phyloP scores from a whole-genome alignment of 1,284 basidiomycete species.

The Melampsora americana region DNA sequence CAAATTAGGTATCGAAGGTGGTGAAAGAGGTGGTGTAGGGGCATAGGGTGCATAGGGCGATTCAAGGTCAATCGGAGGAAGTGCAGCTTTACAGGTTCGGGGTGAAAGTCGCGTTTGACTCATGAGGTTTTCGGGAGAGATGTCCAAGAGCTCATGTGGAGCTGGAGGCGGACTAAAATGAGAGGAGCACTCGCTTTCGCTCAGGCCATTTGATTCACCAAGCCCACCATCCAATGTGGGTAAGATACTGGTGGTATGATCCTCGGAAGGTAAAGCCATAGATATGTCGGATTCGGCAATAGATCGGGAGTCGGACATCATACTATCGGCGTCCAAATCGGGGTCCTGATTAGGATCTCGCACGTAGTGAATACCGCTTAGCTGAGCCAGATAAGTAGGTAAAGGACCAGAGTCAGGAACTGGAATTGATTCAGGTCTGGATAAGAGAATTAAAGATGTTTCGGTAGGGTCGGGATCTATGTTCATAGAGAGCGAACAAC shows the following conservation, averaged over 20 bases:
- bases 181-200: not conserved
- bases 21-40: conserved; percentile 24
- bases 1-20: not conserved
- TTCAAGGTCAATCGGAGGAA: conserved; percentile 26
- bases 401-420: conserved; percentile 6
- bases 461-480: too few relatives aligned
- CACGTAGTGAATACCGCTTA: conserved; percentile 17
- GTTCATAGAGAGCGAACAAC: too few relatives aligned
- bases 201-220: conserved; percentile 13
- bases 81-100: conserved; percentile 22
- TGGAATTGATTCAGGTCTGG: too few relatives aligned
- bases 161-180: not conserved
- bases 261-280: not conserved
- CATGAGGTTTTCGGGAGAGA: not conserved
- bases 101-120: conserved; percentile 13
- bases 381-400: conserved; percentile 8
- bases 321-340: conserved; percentile 10
- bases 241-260: not conserved
- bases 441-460: too few relatives aligned
- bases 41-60: conserved; percentile 33
- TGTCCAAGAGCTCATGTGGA: not conserved
- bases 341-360: conserved; percentile 22
- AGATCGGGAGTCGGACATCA: not conserved
- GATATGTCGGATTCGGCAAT: not conserved
- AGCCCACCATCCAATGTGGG: not conserved